These are phyloP conservation scores for Lipomyces yarrowii DNA, from an alignment of 1,139 yeast species.

Conservation along the genomic window DNA sequence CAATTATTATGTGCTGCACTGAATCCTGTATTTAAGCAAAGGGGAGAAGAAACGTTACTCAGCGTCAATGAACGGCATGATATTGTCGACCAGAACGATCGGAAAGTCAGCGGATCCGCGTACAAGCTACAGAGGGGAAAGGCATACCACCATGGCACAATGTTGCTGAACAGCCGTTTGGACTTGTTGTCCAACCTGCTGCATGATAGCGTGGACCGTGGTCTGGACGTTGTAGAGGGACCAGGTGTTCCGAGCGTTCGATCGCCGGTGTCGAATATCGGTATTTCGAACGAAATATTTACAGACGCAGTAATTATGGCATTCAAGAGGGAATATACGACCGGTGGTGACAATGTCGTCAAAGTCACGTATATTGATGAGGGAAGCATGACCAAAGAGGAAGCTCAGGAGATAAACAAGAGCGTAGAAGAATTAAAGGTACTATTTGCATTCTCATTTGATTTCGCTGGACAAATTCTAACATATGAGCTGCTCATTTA, in stretches of 20 bases:
- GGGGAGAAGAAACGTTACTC: conserved; percentile 33
- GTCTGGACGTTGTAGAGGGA: conserved; percentile 56
- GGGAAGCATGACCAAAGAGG: conserved; percentile 4
- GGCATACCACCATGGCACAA: conserved; percentile 95
- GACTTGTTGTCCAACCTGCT: conserved; percentile 60
- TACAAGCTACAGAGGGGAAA: conserved; percentile 80
- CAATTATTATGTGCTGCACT: conserved; percentile 55
- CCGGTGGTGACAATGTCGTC: conserved; percentile 5
- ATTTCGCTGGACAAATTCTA: neutral
- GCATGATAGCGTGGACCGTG: conserved; percentile 48
- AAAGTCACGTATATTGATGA: conserved; percentile 27
- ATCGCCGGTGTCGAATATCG: conserved; percentile 71
- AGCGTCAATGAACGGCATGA: conserved; percentile 77
- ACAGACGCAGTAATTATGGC: conserved; percentile 51
- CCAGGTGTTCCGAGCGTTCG: conserved; percentile 75
- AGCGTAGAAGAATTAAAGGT: conserved; percentile 27
- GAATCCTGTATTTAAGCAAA: conserved; percentile 40
- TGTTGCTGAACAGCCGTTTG: conserved; percentile 73
- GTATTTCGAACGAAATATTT: conserved; percentile 52
- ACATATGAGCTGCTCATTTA: conserved; percentile 39
- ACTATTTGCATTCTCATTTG: neutral
- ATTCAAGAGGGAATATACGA: conserved; percentile 49
- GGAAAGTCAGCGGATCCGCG: conserved; percentile 88
- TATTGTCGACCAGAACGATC: conserved; percentile 52
- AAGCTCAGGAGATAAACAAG: conserved; percentile 10